phyloP scores from a whole-genome alignment of 2,329 filamentous ascomycete genomes.

The Pestalotiopsis sp. region DNA sequence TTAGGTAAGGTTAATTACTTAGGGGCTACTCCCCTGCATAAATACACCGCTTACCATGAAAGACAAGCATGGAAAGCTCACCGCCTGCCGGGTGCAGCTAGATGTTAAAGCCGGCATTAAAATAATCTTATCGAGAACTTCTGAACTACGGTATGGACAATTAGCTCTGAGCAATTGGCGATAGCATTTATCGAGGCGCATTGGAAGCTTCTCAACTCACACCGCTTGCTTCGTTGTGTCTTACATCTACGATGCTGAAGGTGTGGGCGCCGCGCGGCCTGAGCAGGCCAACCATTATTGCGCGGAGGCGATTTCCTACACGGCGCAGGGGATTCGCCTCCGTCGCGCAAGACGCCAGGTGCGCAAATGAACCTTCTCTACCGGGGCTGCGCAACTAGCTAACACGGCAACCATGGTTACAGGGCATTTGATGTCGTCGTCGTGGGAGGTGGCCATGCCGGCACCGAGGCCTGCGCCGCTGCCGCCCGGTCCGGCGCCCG shows the following conservation, averaged over 20 bases:
- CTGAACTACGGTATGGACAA: neutral
- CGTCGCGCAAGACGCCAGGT: conserved; percentile 32
- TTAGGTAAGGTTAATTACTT: neutral
- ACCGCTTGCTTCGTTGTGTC: neutral
- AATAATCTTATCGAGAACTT: conserved; percentile 20
- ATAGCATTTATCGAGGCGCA: neutral
- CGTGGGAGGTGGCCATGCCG: conserved; percentile 93
- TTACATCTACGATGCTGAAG: conserved; percentile 27
- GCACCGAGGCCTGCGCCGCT: conserved; percentile 88
- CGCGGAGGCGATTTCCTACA: conserved; percentile 17
- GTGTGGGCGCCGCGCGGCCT: conserved; percentile 29
- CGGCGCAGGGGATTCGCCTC: conserved; percentile 29
- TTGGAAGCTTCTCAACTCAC: neutral
- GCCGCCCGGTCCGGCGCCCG: conserved; percentile 85
- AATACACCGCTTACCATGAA: neutral
- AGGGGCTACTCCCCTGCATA: neutral
- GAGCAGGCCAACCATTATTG: conserved; percentile 21
- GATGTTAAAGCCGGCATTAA: conserved; percentile 16
- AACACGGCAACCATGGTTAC: neutral
- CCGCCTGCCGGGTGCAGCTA: conserved; percentile 14
- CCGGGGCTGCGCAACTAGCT: neutral
- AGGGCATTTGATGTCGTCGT: conserved; percentile 90
- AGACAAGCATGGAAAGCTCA: neutral
- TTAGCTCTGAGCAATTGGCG: neutral
- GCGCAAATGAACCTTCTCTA: conserved; percentile 9